Percentiles rank a stretch among this genome's conserved stretches.
Conservation (phyloP, 2,329 filamentous ascomycete genomes). For the Penicillium rolfsii region DNA sequence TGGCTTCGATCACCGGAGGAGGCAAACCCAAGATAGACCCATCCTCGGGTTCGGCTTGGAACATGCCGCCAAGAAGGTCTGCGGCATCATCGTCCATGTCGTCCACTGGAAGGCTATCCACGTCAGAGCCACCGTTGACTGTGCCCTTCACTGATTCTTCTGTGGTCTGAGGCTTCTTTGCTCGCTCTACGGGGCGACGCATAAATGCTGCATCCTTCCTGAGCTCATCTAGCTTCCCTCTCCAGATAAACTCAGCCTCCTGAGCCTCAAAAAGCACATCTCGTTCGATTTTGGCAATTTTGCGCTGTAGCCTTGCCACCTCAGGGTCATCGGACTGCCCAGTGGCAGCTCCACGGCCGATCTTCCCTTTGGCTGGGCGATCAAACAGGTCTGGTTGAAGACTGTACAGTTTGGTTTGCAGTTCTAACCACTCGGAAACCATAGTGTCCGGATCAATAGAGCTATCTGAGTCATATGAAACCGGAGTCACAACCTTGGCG, state of each 20-base stretch:
- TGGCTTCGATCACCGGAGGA: slow-evolving; percentile 27
- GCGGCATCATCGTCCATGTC: slow-evolving; percentile 37
- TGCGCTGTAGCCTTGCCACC: slow-evolving; percentile 69
- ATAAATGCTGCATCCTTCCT: slow-evolving; percentile 60
- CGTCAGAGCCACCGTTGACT: slow-evolving; percentile 21
- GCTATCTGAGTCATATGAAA: slow-evolving; percentile 56
- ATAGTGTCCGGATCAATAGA: slow-evolving; percentile 76
- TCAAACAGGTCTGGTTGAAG: slow-evolving; percentile 60
- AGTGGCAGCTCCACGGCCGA: slow-evolving; percentile 34
- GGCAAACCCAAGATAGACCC: slow-evolving; percentile 48
- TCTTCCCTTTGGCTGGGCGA: slow-evolving; percentile 46
- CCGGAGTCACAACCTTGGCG: slow-evolving; percentile 25
- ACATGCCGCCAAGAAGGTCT: slow-evolving; percentile 62
- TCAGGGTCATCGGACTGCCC: slow-evolving; percentile 45
- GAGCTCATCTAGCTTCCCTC: slow-evolving; percentile 59
- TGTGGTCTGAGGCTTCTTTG: slow-evolving; percentile 47
- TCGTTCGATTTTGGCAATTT: slow-evolving; percentile 75
- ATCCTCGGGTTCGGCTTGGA: slow-evolving; percentile 50
- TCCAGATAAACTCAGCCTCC: slow-evolving; percentile 69
- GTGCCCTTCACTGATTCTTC: slow-evolving; percentile 33
- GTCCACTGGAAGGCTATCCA: slow-evolving; percentile 34
- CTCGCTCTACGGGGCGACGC: slow-evolving; percentile 30
- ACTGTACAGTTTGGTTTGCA: slow-evolving; percentile 70
- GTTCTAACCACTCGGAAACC: slow-evolving; percentile 74
- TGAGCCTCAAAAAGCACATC: slow-evolving; percentile 74